phyloP scores from a whole-genome alignment of 1,284 basidiomycete genomes.

The Trichosporon sp. region DNA sequence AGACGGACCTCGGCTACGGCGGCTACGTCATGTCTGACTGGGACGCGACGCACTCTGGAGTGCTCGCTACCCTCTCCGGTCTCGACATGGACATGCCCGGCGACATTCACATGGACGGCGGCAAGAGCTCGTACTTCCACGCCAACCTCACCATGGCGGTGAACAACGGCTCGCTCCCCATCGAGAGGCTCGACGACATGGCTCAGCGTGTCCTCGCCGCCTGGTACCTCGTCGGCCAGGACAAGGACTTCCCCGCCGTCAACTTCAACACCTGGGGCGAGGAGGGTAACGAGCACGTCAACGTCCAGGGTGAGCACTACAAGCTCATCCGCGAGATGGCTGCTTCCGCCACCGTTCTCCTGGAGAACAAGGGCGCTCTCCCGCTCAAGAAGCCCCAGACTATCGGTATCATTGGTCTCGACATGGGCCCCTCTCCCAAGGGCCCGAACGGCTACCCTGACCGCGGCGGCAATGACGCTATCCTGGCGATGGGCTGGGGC shows the following conservation, averaged over 20 bases:
- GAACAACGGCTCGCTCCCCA: conserved; percentile 27
- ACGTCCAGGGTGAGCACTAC: conserved; percentile 71
- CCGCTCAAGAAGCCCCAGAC: conserved; percentile 57
- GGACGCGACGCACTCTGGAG: conserved; percentile 22
- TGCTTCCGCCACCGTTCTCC: conserved; percentile 57
- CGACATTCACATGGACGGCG: conserved; percentile 18
- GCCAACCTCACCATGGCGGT: conserved; percentile 25
- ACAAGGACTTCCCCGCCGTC: conserved; percentile 24
- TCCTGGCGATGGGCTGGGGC: conserved; percentile 82
- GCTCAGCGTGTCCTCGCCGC: conserved; percentile 30
- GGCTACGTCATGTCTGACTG: conserved; percentile 23
- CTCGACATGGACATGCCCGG: conserved; percentile 47
- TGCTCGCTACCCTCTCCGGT: conserved; percentile 21
- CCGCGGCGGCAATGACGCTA: conserved; percentile 52
- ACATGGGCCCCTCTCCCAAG: conserved; percentile 62
- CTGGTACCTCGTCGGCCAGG: conserved; percentile 35
- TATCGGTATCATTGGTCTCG: conserved; percentile 62
- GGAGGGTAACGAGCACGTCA: conserved; percentile 56
- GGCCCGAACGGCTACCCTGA: conserved; percentile 72
- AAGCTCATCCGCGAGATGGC: conserved; percentile 38
- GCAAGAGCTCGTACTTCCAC: conserved; percentile 17
- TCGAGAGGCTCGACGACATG: conserved; percentile 35
- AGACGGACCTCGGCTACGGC: conserved; percentile 65
- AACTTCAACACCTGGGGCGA: conserved; percentile 21
- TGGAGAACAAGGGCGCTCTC: conserved; percentile 63